These are phyloP conservation scores for Tricholoma terreum DNA, from an alignment of 768 basidiomycete genomes.

Conservation along the genomic window DNA sequence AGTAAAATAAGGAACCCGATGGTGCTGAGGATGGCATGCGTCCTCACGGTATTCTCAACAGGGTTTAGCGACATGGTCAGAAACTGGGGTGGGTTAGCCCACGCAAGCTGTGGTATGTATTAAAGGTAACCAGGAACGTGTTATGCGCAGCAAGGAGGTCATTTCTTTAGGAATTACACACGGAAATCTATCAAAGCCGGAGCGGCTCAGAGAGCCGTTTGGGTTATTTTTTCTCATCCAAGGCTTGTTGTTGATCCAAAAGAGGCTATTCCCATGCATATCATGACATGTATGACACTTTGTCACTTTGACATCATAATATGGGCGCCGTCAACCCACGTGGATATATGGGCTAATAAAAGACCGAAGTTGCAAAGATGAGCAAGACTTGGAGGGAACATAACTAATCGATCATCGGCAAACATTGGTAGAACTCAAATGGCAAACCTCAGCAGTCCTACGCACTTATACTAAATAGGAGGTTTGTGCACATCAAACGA, in stretches of 20 bases:
- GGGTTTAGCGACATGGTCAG: no score
- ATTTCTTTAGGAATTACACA: no score
- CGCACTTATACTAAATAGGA: no score
- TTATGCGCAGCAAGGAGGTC: neutral
- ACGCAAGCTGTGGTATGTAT: neutral
- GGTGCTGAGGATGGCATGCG: slow-evolving; percentile 51
- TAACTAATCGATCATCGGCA: no score
- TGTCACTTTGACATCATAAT: neutral
- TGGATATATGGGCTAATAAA: no score
- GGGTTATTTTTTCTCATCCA: slow-evolving; percentile 9
- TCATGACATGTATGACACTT: slow-evolving; percentile 4
- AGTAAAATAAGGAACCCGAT: slow-evolving; percentile 51
- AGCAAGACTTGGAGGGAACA: no score
- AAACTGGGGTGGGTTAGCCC: neutral
- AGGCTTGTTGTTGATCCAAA: slow-evolving; percentile 1
- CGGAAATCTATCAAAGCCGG: neutral
- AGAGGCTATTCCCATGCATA: slow-evolving; percentile 4
- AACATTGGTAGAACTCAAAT: no score
- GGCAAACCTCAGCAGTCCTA: no score
- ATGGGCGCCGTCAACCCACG: no score
- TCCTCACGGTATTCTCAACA: slow-evolving; percentile 35
- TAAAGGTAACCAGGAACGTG: neutral
- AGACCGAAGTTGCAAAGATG: no score
- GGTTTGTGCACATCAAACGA: no score
- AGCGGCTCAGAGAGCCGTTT: neutral